Conservation (phyloP, 1,284 basidiomycete species). For the Trametes sp. region DNA sequence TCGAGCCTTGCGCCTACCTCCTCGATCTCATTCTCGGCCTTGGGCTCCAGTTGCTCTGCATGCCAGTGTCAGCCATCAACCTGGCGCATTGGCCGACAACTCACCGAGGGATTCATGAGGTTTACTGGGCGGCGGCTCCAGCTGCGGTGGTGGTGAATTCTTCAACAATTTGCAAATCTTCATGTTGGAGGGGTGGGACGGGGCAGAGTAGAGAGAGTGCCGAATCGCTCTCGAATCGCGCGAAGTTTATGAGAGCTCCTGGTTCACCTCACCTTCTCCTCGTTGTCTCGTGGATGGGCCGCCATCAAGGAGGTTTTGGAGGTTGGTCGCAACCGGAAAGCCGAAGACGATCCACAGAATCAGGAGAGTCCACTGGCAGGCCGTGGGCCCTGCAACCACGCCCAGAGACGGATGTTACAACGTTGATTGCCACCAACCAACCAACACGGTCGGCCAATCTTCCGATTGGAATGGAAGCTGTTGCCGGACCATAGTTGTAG, state of each 20-base stretch:
- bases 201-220: too few relatives aligned
- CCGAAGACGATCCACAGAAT: too few relatives aligned
- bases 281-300: background rate
- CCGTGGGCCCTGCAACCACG: background rate
- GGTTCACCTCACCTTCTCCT: background rate
- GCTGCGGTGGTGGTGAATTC: background rate
- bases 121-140: background rate
- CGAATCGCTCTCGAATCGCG: too few relatives aligned
- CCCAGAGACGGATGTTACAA: background rate
- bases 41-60: conserved; percentile 10
- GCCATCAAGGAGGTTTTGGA: too few relatives aligned
- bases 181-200: too few relatives aligned
- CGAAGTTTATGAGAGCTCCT: background rate
- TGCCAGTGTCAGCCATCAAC: background rate
- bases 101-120: conserved; percentile 4
- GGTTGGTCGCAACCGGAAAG: too few relatives aligned
- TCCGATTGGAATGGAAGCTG: background rate
- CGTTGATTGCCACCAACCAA: background rate
- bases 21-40: conserved; percentile 15
- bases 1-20: conserved; percentile 9
- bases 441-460: too few relatives aligned
- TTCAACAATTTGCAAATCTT: too few relatives aligned
- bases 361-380: too few relatives aligned
- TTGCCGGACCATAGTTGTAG: background rate
- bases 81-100: background rate